These are phyloP conservation scores for Penicillium decumbens DNA, from an alignment of 2,329 filamentous ascomycete genomes.

Conservation along the genomic window DNA sequence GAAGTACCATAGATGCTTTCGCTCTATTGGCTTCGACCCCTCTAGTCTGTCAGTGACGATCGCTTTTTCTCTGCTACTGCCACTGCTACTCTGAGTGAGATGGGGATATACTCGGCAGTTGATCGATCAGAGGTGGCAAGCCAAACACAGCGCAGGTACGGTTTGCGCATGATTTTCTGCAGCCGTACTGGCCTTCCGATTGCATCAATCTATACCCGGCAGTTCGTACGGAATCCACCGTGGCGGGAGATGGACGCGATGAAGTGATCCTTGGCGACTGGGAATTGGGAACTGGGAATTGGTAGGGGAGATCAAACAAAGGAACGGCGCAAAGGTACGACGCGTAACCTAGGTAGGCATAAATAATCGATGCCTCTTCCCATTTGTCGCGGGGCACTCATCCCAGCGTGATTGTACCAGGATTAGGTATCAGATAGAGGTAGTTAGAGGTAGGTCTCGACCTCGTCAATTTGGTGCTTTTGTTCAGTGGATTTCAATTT, in stretches of 20 bases:
- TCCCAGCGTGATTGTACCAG: neutral
- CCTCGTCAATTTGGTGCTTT: constrained; percentile 1
- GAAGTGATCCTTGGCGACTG: constrained; percentile 5
- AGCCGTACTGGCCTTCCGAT: neutral
- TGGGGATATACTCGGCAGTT: neutral
- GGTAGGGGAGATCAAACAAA: neutral
- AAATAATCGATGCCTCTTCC: constrained; percentile 6
- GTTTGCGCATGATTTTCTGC: constrained; percentile 6
- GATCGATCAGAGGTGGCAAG: neutral
- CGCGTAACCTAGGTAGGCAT: constrained; percentile 13
- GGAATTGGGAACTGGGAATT: neutral
- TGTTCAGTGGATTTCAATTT: neutral
- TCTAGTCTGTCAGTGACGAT: neutral
- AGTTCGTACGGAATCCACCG: constrained; percentile 4
- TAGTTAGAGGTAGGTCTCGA: neutral
- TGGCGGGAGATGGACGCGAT: constrained; percentile 21
- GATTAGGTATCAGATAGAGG: neutral
- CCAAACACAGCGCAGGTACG: constrained; percentile 14
- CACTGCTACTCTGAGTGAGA: neutral
- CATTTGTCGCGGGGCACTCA: constrained; percentile 2
- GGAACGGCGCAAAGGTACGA: constrained; percentile 16
- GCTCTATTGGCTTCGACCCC: neutral
- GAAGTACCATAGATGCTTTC: neutral
- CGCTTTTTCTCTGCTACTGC: neutral
- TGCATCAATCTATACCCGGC: neutral